Evolutionary conservation across 2,329 filamentous ascomycete genomes (phyloP).

Genomic region (Talaromyces amestolkiae): DNA sequence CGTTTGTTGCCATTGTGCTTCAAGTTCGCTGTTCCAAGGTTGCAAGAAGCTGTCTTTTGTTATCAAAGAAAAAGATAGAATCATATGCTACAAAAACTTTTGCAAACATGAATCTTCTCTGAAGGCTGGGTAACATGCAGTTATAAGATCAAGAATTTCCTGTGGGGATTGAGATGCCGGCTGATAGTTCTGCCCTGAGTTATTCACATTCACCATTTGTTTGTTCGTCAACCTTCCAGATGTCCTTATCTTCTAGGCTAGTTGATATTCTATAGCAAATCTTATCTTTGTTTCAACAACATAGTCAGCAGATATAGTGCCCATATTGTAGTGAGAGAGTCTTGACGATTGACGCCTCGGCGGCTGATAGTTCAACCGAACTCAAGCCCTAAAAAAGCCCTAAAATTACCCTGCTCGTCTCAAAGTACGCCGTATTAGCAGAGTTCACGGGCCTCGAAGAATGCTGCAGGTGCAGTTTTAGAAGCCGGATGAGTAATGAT

Average conservation of each 20-base stretch:
- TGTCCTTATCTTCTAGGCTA: no score
- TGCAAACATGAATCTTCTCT: no score
- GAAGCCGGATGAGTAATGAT: no score
- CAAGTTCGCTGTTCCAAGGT: neutral
- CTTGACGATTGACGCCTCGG: neutral
- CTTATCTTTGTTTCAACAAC: neutral
- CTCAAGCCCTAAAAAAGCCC: neutral
- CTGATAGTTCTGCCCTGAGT: neutral
- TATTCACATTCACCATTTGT: no score
- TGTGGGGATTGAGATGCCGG: neutral
- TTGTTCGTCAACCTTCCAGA: neutral
- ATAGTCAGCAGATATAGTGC: neutral
- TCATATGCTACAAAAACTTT: neutral
- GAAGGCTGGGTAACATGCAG: neutral
- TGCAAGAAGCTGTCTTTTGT: neutral
- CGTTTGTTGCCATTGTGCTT: neutral
- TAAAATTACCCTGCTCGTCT: neutral
- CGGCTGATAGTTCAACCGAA: slow-evolving; percentile 1
- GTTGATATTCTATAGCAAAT: neutral
- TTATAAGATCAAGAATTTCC: neutral
- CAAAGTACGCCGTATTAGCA: neutral
- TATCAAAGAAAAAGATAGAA: neutral
- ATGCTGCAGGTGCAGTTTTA: no score
- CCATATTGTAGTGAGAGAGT: neutral
- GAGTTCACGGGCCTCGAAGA: neutral